phyloP scores from a whole-genome alignment of 257 asterid species.

The Striga asiatica region DNA sequence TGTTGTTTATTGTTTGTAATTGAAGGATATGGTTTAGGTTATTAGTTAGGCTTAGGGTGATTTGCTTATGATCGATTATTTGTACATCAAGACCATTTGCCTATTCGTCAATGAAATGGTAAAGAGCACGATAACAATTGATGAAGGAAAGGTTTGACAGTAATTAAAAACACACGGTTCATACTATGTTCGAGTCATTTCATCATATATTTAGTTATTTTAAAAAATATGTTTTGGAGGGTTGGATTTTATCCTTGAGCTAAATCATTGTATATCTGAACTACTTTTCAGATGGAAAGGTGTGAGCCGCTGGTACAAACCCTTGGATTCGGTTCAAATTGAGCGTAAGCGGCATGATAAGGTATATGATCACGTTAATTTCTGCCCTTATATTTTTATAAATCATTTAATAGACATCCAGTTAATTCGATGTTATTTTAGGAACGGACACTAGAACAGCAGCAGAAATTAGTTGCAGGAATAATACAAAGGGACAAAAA shows the following conservation, averaged over 20 bases:
- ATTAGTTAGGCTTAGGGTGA: background rate
- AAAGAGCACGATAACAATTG: too few species aligned
- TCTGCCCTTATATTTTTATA: background rate
- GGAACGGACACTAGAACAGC: conserved; percentile 69
- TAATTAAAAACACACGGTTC: background rate
- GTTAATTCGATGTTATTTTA: conserved; percentile 13
- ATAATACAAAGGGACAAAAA: conserved; percentile 51
- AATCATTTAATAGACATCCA: background rate
- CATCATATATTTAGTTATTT: background rate
- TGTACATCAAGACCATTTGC: background rate
- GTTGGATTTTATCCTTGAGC: background rate
- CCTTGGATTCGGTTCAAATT: conserved; percentile 59
- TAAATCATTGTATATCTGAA: background rate
- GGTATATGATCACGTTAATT: conserved; percentile 25
- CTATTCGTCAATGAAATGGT: too few species aligned
- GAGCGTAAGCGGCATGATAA: conserved; percentile 74
- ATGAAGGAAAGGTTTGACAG: background rate
- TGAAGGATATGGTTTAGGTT: background rate
- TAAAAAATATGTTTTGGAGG: background rate
- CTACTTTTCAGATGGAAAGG: conserved; percentile 79
- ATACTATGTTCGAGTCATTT: background rate
- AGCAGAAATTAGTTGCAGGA: conserved; percentile 49
- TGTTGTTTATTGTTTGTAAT: background rate
- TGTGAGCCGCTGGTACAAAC: conserved; percentile 41
- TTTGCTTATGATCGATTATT: too few species aligned